Conservation (phyloP, 768 basidiomycete genomes). For the Xerocomus spinulosus region DNA sequence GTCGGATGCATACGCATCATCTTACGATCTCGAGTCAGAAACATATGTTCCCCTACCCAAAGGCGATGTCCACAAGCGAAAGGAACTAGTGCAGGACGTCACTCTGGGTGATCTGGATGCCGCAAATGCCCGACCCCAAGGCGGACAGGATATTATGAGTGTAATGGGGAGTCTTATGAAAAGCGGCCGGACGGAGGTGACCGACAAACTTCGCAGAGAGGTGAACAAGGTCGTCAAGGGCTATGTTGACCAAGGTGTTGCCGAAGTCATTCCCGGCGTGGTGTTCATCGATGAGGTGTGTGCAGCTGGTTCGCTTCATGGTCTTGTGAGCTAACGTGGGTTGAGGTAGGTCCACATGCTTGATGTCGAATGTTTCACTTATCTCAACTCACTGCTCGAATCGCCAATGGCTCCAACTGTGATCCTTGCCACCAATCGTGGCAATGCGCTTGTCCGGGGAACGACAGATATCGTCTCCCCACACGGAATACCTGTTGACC, state of each 20-base stretch:
- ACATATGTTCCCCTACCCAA: slow-evolving; percentile 98
- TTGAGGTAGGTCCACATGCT: slow-evolving; percentile 90
- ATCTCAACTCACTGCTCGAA: slow-evolving; percentile 92
- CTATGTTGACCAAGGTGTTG: slow-evolving; percentile 97
- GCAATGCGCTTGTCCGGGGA: slow-evolving; percentile 87
- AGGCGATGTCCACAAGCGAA: slow-evolving; percentile 93
- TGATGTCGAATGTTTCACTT: slow-evolving; percentile 99
- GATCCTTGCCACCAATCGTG: slow-evolving; percentile 94
- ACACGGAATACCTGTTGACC: slow-evolving; percentile 90
- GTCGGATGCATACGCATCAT: slow-evolving; percentile 95
- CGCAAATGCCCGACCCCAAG: slow-evolving; percentile 92
- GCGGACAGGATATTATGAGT: slow-evolving; percentile 98
- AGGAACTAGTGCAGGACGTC: slow-evolving; percentile 93
- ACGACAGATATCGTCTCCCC: slow-evolving; percentile 89
- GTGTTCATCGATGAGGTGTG: slow-evolving; percentile 97
- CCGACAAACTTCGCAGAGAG: slow-evolving; percentile 91
- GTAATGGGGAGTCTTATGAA: slow-evolving; percentile 93
- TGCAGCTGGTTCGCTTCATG: slow-evolving; percentile 1
- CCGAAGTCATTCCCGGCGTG: slow-evolving; percentile 96
- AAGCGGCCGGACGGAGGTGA: slow-evolving; percentile 91
- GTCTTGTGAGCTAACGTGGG: slow-evolving; percentile 2
- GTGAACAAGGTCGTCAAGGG: slow-evolving; percentile 97
- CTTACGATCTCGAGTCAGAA: slow-evolving; percentile 96
- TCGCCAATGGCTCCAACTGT: slow-evolving; percentile 97
- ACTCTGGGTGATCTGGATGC: slow-evolving; percentile 94